Base-by-base conservation (phyloP, 495 filamentous ascomycete species). In the Hypoxylon perforatum region DNA sequence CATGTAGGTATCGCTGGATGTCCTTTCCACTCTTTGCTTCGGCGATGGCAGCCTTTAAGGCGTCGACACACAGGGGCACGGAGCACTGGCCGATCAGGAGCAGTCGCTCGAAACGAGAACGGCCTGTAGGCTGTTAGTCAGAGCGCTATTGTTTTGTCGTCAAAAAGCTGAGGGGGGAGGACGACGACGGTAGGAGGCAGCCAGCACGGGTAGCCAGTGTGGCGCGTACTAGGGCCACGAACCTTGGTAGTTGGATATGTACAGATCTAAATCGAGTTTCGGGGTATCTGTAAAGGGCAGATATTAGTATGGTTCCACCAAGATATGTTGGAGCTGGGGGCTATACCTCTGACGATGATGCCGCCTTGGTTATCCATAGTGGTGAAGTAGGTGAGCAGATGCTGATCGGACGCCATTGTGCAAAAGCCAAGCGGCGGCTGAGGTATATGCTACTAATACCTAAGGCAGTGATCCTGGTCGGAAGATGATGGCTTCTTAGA, bases 171-270 rank as follows among this genome's bases (percentile, higher is more conserved):
- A n/a, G 35, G 8, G 9, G 12, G 2, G 8, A 42, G 8, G 15
- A 1, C n/a, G 25, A 28, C 25, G 25, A 28, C 1, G 39, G 18
- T 1, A 33, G n/a, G 41, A 41, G 25, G 25, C 25, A 28, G 7
- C 25, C 25, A 7, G 25, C 25, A 7, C 19, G 15, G 15, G 22
- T 23, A 39, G n/a, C n/a, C n/a, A n/a, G n/a, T n/a, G n/a, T n/a
- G n/a, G n/a, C n/a, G n/a, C n/a, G n/a, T n/a, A n/a, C n/a, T n/a
- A n/a, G n/a, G n/a, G n/a, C n/a, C n/a, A 63, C 77, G 46, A 77
- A 95, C 94, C 94, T 73, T 82, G 86, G 75, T 99, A 99, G 68
- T 97, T 96, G 30, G 90, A 83, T 39, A 97, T 92, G 75, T 97
- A 97, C 21, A 90, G 87, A 33, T 97, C 95, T 4, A 99, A 86